Conservation (phyloP, 2,329 filamentous ascomycete genomes). For the Albophoma yamanashiensis region DNA sequence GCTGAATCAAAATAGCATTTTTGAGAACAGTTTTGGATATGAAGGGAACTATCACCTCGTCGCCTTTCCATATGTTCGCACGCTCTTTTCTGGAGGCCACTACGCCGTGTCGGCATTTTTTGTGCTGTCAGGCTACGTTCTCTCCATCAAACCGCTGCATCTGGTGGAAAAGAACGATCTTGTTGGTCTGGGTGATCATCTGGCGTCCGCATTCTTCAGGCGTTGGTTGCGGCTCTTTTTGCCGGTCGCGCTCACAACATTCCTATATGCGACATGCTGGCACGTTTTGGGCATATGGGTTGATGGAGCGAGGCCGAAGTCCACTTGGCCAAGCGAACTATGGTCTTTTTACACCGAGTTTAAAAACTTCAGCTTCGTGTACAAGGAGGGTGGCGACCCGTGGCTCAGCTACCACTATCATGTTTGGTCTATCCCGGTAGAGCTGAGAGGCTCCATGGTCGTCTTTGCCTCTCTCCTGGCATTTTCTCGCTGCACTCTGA, state of each 20-base stretch:
- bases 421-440: conserved; percentile 53
- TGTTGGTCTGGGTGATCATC: conserved; percentile 27
- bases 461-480: conserved; percentile 48
- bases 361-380: conserved; percentile 62
- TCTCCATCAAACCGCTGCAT: conserved; percentile 37
- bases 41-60: conserved; percentile 35
- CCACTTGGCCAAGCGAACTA: conserved; percentile 35
- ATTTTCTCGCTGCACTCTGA: conserved; percentile 42
- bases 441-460: conserved; percentile 53
- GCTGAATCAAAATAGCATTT: conserved; percentile 15
- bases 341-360: conserved; percentile 41
- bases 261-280: conserved; percentile 37
- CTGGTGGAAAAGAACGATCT: conserved; percentile 34
- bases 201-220: conserved; percentile 37
- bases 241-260: conserved; percentile 42
- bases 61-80: conserved; percentile 45
- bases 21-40: conserved; percentile 45
- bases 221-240: conserved; percentile 38
- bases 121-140: conserved; percentile 47
- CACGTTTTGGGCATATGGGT: conserved; percentile 40
- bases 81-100: conserved; percentile 51
- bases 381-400: conserved; percentile 43
- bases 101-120: conserved; percentile 47
- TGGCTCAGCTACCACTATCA: conserved; percentile 45
- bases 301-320: conserved; percentile 23